Percentiles rank a stretch among this genome's conserved stretches.
These are phyloP conservation scores for Arachis monticola DNA, from an alignment of 331 rosid genomes.

Conservation along the genomic window DNA sequence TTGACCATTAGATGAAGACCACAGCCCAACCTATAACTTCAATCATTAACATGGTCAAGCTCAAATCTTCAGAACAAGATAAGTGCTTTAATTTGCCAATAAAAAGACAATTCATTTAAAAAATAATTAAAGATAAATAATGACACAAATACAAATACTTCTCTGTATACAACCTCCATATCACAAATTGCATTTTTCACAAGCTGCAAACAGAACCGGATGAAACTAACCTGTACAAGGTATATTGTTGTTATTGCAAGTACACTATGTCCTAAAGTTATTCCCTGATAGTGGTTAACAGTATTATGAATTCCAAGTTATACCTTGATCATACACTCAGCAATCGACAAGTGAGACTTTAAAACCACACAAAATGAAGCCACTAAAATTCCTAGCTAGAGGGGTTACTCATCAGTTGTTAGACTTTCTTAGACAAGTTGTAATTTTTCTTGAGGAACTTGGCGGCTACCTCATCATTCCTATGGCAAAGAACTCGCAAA, in stretches of 20 bases:
- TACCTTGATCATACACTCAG: conserved; percentile 22
- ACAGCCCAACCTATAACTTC: too few species aligned
- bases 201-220: conserved; percentile 22
- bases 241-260: conserved; percentile 18
- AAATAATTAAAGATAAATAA: conserved; percentile 12
- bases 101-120: background rate
- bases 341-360: background rate
- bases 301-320: conserved; percentile 23
- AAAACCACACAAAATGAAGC: conserved; percentile 27
- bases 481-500: conserved; percentile 78
- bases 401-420: conserved; percentile 38
- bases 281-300: conserved; percentile 7
- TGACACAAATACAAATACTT: background rate
- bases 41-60: conserved; percentile 26
- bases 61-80: background rate
- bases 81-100: background rate
- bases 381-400: conserved; percentile 11
- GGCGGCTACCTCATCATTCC: conserved; percentile 87
- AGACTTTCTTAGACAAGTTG: conserved; percentile 80
- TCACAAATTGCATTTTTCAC: conserved; percentile 17
- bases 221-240: conserved; percentile 44
- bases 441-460: conserved; percentile 91
- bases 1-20: too few species aligned
- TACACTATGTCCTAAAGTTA: conserved; percentile 33
- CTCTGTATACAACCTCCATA: background rate